Evolutionary conservation across 2,329 filamentous ascomycete species (phyloP), one percentile per base, ranked within the genome.

Genomic region (Colletotrichum magnum): DNA sequence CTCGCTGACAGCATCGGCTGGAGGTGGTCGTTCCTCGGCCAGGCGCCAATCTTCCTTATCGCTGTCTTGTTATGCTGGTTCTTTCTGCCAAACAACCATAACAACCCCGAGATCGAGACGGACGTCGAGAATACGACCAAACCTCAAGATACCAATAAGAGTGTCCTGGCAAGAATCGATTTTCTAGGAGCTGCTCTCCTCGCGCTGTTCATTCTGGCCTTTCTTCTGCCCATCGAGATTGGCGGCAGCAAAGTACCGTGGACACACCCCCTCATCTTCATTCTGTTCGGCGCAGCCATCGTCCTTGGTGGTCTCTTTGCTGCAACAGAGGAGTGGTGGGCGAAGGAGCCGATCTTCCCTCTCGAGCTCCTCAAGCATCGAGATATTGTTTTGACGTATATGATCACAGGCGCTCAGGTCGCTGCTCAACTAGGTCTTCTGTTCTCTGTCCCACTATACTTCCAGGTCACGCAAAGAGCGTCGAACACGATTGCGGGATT

Each of bases 391-490:
- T 80, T 85, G 1, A 84, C 86, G 0, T 89, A 88, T 66, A 67
- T 86, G 0, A 86, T 90, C 45, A 81, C 84, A 24, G 79, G 81
- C 2, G 78, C 87, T 0, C 90, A 92, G 70, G 79, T 82, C 0
- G 83, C 84, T 1, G 87, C 89, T 0, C 92, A 93, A 73, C 63
- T 75, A 2, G 70, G 70, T 6, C 70, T 71, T 2, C 90, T 93
- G 87, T 90, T 89, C 62, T 85, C 86, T 0, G 86, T 93, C 0
- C 92, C 92, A 0, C 78, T 93, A 0, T 93, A 93, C 78, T 94
- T 93, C 71, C 89, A 92, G 66, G 86, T 91, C 1, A 90, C 90
- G 0, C 80, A 86, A 5, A 80, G 83, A 0, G 85, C 85, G 3
- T 89, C 87, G 0, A 89, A 87, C 52, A 89, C 90, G 0, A 79